phyloP scores from a whole-genome alignment of 2,329 filamentous ascomycete genomes.

The Sclerotiophoma versabilis region DNA sequence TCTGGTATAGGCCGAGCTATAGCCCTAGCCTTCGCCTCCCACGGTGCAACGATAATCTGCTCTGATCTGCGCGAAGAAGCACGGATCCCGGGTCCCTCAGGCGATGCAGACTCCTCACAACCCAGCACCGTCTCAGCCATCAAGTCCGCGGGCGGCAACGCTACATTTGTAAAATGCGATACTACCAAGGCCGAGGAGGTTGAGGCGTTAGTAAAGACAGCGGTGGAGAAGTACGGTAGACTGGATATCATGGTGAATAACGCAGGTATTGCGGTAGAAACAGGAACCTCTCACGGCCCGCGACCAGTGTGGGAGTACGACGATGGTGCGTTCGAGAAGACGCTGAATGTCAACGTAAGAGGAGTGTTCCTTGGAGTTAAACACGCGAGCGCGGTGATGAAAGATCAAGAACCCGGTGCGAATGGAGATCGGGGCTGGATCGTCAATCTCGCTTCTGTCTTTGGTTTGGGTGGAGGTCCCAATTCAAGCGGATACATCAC shows the following conservation, averaged over 20 bases:
- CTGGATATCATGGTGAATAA: slow-evolving; percentile 58
- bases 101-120: slow-evolving; percentile 20
- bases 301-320: slow-evolving; percentile 56
- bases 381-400: slow-evolving; percentile 58
- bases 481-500: slow-evolving; percentile 50
- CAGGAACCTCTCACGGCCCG: slow-evolving; percentile 26
- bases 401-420: slow-evolving; percentile 53
- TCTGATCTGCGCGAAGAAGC: slow-evolving; percentile 38
- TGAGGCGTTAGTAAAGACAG: slow-evolving; percentile 49
- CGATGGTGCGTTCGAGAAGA: slow-evolving; percentile 56
- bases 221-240: slow-evolving; percentile 56
- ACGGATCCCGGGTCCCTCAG: slow-evolving; percentile 20
- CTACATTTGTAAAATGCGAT: slow-evolving; percentile 51
- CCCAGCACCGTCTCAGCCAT: slow-evolving; percentile 43
- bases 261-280: slow-evolving; percentile 57
- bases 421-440: slow-evolving; percentile 57
- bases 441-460: slow-evolving; percentile 63
- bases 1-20: slow-evolving; percentile 47
- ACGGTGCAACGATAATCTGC: slow-evolving; percentile 44
- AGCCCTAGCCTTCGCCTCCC: slow-evolving; percentile 38
- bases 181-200: slow-evolving; percentile 55
- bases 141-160: slow-evolving; percentile 37
- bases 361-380: slow-evolving; percentile 56
- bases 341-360: slow-evolving; percentile 48
- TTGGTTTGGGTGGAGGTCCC: slow-evolving; percentile 2